Conservation (phyloP, 495 filamentous ascomycete species). For the Penicillium canescens region DNA sequence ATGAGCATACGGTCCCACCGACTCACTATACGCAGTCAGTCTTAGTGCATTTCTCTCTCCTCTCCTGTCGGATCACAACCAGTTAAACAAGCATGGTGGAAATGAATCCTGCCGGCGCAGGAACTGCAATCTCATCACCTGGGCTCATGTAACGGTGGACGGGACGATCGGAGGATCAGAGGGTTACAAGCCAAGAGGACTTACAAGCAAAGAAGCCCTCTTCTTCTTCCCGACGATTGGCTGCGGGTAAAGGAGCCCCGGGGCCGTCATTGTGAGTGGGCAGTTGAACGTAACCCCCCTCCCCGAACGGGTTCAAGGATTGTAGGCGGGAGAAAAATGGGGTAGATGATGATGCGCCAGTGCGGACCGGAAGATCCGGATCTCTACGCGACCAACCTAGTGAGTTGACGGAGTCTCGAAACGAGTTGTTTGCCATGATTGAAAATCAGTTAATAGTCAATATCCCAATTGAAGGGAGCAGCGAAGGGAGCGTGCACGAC, state of each 20-base stretch:
- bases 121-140: constrained; percentile 43
- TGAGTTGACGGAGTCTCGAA: constrained; percentile 91
- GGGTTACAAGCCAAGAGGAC: constrained; percentile 47
- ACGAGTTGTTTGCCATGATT: constrained; percentile 84
- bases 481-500: constrained; percentile 15
- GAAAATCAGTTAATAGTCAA: constrained; percentile 5
- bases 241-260: constrained; percentile 84
- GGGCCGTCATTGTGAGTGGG: constrained; percentile 76
- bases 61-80: constrained; percentile 20
- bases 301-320: constrained; percentile 85
- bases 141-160: constrained; percentile 19
- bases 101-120: constrained; percentile 38
- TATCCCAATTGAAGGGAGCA: constrained; percentile 17
- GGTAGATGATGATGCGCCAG: constrained; percentile 65
- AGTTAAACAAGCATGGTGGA: constrained; percentile 22
- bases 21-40: constrained; percentile 65
- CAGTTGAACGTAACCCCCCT: constrained; percentile 86
- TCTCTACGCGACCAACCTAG: constrained; percentile 93
- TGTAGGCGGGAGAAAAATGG: constrained; percentile 79
- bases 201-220: constrained; percentile 95
- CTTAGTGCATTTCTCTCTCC: constrained; percentile 20
- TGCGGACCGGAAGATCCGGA: constrained; percentile 74
- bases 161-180: constrained; percentile 23
- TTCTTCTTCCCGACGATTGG: constrained; percentile 86
- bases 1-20: constrained; percentile 94